Conservation (phyloP, 1,139 yeast genomes). For the Eremothecium coryli region DNA sequence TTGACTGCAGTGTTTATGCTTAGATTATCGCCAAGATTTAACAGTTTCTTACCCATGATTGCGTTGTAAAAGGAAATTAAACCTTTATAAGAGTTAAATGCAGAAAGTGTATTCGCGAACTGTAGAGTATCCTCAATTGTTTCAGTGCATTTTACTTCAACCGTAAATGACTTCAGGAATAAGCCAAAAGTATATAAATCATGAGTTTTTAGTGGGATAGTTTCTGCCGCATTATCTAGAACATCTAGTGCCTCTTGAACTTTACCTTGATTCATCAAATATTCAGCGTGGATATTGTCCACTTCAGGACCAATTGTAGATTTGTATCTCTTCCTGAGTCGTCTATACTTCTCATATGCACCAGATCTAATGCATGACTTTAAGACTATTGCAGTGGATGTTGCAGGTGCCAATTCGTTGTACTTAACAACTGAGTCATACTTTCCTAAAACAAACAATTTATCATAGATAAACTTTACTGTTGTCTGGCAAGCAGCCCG, state of each 20-base stretch:
- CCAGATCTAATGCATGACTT: constrained; percentile 24
- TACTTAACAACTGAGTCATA: constrained; percentile 17
- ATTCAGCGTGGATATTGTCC: constrained; percentile 20
- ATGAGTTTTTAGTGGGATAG: constrained; percentile 13
- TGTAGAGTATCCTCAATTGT: constrained; percentile 23
- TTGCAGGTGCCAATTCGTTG: constrained; percentile 22
- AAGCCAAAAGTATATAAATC: constrained; percentile 22
- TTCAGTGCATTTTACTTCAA: constrained; percentile 9
- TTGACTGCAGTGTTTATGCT: constrained; percentile 12
- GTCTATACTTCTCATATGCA: constrained; percentile 15
- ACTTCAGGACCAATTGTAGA: constrained; percentile 12
- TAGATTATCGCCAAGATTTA: constrained; percentile 8
- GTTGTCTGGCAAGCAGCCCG: constrained; percentile 25
- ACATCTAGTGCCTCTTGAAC: constrained; percentile 19
- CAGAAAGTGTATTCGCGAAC: constrained; percentile 25
- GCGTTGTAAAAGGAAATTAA: constrained; percentile 16
- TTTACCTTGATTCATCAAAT: constrained; percentile 17
- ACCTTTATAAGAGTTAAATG: constrained; percentile 16
- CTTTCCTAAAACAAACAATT: constrained; percentile 15
- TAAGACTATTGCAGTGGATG: constrained; percentile 19
- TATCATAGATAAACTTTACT: constrained; percentile 18
- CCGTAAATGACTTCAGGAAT: constrained; percentile 21
- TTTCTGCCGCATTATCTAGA: constrained; percentile 11
- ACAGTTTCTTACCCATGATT: constrained; percentile 10
- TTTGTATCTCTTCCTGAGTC: constrained; percentile 15